Percentiles rank a stretch among this genome's conserved stretches.
Evolutionary conservation across 1,284 basidiomycete species (phyloP).

Genomic region (Coriolopsis trogii): DNA sequence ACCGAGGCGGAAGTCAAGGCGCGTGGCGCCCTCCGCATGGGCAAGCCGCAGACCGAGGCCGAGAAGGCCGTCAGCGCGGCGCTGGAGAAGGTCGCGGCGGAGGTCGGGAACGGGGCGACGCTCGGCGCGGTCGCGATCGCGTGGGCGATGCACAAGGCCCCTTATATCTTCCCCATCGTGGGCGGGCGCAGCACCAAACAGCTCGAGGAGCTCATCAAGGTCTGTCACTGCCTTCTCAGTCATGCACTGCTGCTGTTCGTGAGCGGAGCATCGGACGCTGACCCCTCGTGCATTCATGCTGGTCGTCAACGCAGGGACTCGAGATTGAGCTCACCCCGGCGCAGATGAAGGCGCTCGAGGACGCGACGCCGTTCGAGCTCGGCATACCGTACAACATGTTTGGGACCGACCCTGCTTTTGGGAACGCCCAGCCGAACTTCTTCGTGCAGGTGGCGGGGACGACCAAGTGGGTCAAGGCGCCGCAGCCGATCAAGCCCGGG

Average conservation of each 20-base stretch:
- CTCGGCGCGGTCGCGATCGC: slow-evolving; percentile 20
- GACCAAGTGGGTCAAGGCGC: slow-evolving; percentile 15
- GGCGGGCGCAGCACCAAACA: slow-evolving; percentile 36
- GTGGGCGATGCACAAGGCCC: slow-evolving; percentile 32
- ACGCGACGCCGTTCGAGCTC: slow-evolving; percentile 39
- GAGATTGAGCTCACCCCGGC: slow-evolving; percentile 42
- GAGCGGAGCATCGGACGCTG: neutral
- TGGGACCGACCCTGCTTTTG: slow-evolving; percentile 21
- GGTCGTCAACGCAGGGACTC: slow-evolving; percentile 47
- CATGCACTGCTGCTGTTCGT: neutral
- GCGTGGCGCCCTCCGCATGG: slow-evolving; percentile 22
- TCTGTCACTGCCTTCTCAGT: neutral
- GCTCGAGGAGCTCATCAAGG: slow-evolving; percentile 46
- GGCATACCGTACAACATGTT: slow-evolving; percentile 46
- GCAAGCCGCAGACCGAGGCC: slow-evolving; percentile 23
- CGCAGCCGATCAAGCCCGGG: slow-evolving; percentile 9
- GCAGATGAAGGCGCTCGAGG: slow-evolving; percentile 47
- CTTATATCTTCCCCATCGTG: slow-evolving; percentile 19
- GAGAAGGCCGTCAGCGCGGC: slow-evolving; percentile 23
- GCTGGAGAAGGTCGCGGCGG: slow-evolving; percentile 23
- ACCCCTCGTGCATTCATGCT: neutral
- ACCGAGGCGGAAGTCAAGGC: slow-evolving; percentile 42
- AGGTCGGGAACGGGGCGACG: slow-evolving; percentile 26
- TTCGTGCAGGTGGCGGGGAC: slow-evolving; percentile 8
- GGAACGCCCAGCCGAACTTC: slow-evolving; percentile 3